Conservation (phyloP, 495 filamentous ascomycete species). For the Lindgomyces ingoldianus region DNA sequence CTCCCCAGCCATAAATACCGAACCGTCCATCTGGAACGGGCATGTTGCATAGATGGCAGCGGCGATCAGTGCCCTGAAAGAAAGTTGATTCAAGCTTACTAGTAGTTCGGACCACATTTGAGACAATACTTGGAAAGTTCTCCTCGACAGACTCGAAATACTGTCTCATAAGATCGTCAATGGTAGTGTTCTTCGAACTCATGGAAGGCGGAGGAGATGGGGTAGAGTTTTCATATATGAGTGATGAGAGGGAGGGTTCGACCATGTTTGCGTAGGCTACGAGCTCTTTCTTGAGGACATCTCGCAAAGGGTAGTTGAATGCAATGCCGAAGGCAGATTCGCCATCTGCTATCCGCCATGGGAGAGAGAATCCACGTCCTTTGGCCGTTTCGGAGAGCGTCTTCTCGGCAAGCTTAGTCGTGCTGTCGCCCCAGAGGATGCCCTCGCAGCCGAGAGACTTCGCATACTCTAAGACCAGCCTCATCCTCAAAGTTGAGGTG, state of each 20-base stretch:
- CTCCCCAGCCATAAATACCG: slow-evolving; percentile 41
- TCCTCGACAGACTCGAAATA: slow-evolving; percentile 87
- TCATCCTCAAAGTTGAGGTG: slow-evolving; percentile 64
- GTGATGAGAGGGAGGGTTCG: slow-evolving; percentile 52
- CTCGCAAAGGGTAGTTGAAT: slow-evolving; percentile 74
- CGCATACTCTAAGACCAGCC: slow-evolving; percentile 67
- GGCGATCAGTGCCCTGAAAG: neutral
- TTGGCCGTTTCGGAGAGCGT: slow-evolving; percentile 87
- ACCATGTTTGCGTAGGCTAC: slow-evolving; percentile 58
- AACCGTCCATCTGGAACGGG: slow-evolving; percentile 33
- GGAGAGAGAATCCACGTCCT: slow-evolving; percentile 78
- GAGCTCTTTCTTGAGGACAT: slow-evolving; percentile 79
- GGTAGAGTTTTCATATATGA: slow-evolving; percentile 33
- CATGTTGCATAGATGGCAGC: slow-evolving; percentile 39
- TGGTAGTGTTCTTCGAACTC: slow-evolving; percentile 64
- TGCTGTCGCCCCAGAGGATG: slow-evolving; percentile 81
- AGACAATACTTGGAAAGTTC: slow-evolving; percentile 87
- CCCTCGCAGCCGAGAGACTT: slow-evolving; percentile 60
- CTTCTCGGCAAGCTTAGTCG: slow-evolving; percentile 82
- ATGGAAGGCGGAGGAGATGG: slow-evolving; percentile 15
- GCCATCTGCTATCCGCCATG: slow-evolving; percentile 79
- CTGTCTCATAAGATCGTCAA: slow-evolving; percentile 84
- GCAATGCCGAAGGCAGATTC: slow-evolving; percentile 58
- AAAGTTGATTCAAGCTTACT: slow-evolving; percentile 61
- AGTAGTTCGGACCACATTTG: slow-evolving; percentile 88